Conservation (phyloP, 1,139 yeast genomes). For the Candida sp. region DNA sequence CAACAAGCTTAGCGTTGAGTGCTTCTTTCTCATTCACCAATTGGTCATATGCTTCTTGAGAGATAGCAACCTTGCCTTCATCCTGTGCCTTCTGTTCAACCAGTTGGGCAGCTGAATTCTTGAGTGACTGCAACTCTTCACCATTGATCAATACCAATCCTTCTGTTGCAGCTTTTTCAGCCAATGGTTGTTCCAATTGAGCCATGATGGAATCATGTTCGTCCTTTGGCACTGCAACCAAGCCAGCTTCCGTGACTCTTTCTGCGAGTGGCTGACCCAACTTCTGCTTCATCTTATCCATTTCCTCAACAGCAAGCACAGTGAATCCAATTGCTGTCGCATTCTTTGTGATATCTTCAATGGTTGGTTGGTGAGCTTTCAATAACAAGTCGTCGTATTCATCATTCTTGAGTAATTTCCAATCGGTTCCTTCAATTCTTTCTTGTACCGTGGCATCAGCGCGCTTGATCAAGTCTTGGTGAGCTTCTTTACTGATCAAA, state of each 20-base stretch:
- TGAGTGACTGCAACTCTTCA: conserved; percentile 15
- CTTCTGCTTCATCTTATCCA: conserved; percentile 7
- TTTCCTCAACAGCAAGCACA: conserved; percentile 25
- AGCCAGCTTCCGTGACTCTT: conserved; percentile 32
- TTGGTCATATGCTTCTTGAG: conserved; percentile 21
- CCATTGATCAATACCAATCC: conserved; percentile 11
- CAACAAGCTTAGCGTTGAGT: conserved; percentile 8
- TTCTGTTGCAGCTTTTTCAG: conserved; percentile 24
- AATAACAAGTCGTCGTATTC: conserved; percentile 39
- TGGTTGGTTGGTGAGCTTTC: conserved; percentile 41
- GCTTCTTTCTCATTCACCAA: conserved; percentile 14
- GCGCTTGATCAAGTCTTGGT: conserved; percentile 19
- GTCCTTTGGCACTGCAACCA: conserved; percentile 33
- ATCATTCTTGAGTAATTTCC: conserved; percentile 22
- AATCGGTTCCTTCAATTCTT: conserved; percentile 26
- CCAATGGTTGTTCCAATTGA: conserved; percentile 26
- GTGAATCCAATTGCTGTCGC: conserved; percentile 34
- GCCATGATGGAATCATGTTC: conserved; percentile 28
- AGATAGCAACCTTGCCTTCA: conserved; percentile 30
- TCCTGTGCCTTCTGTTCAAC: conserved; percentile 23
- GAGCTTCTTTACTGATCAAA: conserved; percentile 22
- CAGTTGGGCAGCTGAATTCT: conserved; percentile 14
- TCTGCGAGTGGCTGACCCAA: conserved; percentile 17
- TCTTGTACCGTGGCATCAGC: conserved; percentile 26
- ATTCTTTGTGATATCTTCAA: conserved; percentile 29